Base-by-base conservation (phyloP, 2,329 filamentous ascomycete genomes). In the Grosmannia serpens region DNA sequence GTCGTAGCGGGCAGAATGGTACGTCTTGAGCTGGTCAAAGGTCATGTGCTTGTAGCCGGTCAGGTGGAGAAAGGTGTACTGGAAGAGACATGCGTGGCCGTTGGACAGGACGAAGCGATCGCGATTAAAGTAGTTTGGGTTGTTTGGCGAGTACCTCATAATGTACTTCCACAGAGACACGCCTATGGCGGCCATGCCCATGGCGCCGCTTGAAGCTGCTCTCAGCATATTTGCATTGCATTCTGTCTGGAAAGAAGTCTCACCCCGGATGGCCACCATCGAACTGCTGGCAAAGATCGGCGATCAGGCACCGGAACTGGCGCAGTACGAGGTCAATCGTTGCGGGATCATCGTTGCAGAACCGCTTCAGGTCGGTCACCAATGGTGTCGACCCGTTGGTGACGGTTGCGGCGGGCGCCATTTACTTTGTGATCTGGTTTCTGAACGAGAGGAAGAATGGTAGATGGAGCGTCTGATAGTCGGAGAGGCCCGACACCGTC, bases 231-330 rank as follows among this genome's bases (percentile, higher is more conserved):
- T 64, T 17, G 1, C 33, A 35, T 35, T 35, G 2, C 3, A 51
- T 2, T 3, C n/a, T 13, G 49, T 2, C 3, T 24, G 3, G 41
- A 46, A 20, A 46, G n/a, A 20, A 26, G n/a, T 11, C 9, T 8
- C 8, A 54, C 38, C 33, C 33, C 33, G 33, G 33, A n/a, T 3
- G 85, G 0, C 85, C 85, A 41, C 84, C 84, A 62, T 81, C 81
- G 69, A 86, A 88, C 63, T 88, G 84, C 67, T 88, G 78, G 65
- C 84, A 87, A 3, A 88, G 70, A 66, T 88, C 85, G 51, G 85
- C 83, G 60, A 88, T 84, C 33, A 88, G 70, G 55, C 80, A 72
- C 58, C 85, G 75, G 66, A 86, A 57, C 15, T n/a, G n/a, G n/a
- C n/a, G n/a, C n/a, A n/a, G n/a, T n/a, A n/a, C n/a, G n/a, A n/a